Evolutionary conservation across 192 early-diverging fungal species (phyloP).

Genomic region (Chytriomyces confervae): DNA sequence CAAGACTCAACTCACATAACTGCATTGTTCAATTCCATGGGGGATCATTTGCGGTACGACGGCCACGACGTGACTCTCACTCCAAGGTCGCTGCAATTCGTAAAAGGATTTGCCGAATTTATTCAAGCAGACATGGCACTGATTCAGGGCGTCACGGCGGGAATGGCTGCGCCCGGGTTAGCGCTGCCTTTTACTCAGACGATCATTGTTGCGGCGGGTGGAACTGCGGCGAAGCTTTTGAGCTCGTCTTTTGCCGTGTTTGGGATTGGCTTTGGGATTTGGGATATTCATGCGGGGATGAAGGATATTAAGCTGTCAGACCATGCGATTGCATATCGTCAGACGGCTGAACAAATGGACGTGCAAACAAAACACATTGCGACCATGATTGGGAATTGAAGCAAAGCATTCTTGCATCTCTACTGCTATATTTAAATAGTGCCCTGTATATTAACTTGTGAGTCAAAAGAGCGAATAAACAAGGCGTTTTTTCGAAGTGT

Average conservation of each 20-base stretch:
- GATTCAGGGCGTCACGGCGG: neutral
- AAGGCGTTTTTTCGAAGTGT: too few species aligned
- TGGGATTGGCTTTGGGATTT: slow-evolving; percentile 11
- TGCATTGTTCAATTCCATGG: neutral
- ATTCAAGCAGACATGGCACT: neutral
- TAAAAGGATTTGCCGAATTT: neutral
- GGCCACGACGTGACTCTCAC: neutral
- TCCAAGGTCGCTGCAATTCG: neutral
- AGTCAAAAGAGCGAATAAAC: too few species aligned
- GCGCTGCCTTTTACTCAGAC: slow-evolving; percentile 1
- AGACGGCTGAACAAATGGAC: neutral
- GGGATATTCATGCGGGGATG: neutral
- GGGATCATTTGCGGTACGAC: neutral
- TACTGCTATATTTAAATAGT: neutral
- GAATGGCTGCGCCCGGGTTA: neutral
- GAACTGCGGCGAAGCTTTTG: slow-evolving; percentile 10
- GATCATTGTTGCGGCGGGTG: neutral
- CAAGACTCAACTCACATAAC: neutral
- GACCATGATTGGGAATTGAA: neutral
- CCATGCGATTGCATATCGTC: neutral
- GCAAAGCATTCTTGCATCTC: neutral
- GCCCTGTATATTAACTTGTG: too few species aligned
- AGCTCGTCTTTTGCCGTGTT: slow-evolving; percentile 1
- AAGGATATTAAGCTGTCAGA: neutral
- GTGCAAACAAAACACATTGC: neutral